phyloP scores from a whole-genome alignment of 495 filamentous ascomycete species.

The Xylaria nigripes region DNA sequence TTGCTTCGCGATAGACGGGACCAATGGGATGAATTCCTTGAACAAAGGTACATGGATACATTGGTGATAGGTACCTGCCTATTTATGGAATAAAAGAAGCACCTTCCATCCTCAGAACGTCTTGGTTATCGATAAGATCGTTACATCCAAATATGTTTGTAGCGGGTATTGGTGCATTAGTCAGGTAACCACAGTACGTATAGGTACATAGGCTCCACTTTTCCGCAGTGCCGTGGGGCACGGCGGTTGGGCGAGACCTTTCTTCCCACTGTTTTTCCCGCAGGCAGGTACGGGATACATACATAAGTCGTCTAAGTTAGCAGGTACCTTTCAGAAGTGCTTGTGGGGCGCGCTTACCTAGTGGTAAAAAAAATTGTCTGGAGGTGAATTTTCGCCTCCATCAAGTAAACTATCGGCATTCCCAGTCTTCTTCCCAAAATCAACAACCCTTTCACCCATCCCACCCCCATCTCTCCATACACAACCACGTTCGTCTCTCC shows the following conservation, averaged over 20 bases:
- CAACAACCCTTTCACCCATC: conserved; percentile 18
- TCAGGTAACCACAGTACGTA: too few relatives aligned
- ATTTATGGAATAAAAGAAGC: too few relatives aligned
- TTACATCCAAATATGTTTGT: too few relatives aligned
- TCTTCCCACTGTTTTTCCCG: background rate
- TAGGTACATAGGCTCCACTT: background rate
- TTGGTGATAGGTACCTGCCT: too few relatives aligned
- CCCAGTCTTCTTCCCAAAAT: conserved; percentile 12
- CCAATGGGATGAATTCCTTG: too few relatives aligned
- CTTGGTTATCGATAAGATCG: too few relatives aligned
- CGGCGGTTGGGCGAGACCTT: background rate
- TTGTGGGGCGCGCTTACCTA: conserved; percentile 13
- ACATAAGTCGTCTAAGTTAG: background rate
- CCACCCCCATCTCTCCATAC: conserved; percentile 9
- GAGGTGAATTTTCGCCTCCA: conserved; percentile 8
- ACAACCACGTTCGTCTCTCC: conserved; percentile 13
- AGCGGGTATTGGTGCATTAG: background rate
- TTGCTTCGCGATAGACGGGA: too few relatives aligned
- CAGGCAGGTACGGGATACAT: background rate
- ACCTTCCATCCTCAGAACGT: too few relatives aligned
- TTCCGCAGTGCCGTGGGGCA: background rate
- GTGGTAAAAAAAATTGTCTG: conserved; percentile 15
- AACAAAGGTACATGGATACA: too few relatives aligned
- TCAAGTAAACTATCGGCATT: conserved; percentile 4
- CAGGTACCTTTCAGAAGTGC: background rate